phyloP scores from a whole-genome alignment of 2,329 filamentous ascomycete genomes.

The Waltergamsia citrina region DNA sequence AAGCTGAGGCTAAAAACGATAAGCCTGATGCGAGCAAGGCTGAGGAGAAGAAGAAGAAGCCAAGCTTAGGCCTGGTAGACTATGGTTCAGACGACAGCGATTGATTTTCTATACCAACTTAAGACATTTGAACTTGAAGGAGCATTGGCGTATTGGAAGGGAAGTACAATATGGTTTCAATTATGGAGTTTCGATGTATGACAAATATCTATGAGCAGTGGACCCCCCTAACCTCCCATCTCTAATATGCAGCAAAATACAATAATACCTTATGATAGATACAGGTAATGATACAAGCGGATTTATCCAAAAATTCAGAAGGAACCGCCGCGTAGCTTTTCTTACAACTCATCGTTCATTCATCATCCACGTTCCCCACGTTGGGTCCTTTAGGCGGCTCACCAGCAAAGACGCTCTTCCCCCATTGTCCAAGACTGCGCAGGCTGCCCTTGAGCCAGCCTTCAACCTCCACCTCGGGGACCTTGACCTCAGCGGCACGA shows the following conservation, averaged over 20 bases:
- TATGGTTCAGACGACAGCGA: slow-evolving; percentile 39
- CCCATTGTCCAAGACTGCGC: slow-evolving; percentile 43
- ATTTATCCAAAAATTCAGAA: neutral
- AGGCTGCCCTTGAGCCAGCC: slow-evolving; percentile 57
- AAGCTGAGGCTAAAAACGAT: neutral
- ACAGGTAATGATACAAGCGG: slow-evolving; percentile 2
- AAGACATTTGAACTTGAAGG: neutral
- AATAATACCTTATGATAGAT: slow-evolving; percentile 1
- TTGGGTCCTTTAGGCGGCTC: slow-evolving; percentile 31
- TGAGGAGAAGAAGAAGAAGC: slow-evolving; percentile 12
- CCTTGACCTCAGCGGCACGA: slow-evolving; percentile 49
- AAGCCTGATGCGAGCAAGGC: neutral
- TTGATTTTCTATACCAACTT: neutral
- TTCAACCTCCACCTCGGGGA: slow-evolving; percentile 60
- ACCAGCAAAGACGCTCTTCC: slow-evolving; percentile 25
- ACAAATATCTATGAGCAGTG: neutral
- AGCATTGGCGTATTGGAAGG: neutral
- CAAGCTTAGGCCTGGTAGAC: slow-evolving; percentile 30
- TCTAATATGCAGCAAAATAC: neutral
- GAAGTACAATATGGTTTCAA: neutral
- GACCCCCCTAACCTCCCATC: neutral
- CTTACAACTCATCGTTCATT: slow-evolving; percentile 12
- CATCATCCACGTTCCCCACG: slow-evolving; percentile 28
- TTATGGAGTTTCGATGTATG: neutral
- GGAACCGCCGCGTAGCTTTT: too few relatives aligned